Conservation (phyloP, 495 filamentous ascomycete species). For the Rostrohypoxylon terebratum region DNA sequence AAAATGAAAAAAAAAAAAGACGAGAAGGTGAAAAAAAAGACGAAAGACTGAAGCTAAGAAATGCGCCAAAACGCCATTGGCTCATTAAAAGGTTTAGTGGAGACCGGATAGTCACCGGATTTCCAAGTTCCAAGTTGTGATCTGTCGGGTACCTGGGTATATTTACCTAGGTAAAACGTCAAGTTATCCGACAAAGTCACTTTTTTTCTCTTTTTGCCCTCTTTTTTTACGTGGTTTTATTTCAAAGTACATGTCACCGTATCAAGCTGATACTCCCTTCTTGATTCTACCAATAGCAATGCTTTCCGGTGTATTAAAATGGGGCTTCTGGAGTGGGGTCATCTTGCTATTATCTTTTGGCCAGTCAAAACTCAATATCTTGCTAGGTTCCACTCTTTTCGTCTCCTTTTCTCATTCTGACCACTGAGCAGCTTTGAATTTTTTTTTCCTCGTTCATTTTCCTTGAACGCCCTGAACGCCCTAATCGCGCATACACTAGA, state of each 20-base stretch:
- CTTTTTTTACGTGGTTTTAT: not conserved
- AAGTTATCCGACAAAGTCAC: constrained; percentile 26
- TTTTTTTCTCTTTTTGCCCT: constrained; percentile 12
- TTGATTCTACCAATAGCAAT: constrained; percentile 26
- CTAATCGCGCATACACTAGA: constrained; percentile 44
- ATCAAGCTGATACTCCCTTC: constrained; percentile 13
- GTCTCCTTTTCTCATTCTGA: constrained; percentile 4
- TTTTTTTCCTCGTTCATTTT: constrained; percentile 18
- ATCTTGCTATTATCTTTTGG: not conserved
- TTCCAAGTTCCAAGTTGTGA: not conserved
- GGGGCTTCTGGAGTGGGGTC: not conserved
- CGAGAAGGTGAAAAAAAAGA: not conserved
- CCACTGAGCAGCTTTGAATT: constrained; percentile 19
- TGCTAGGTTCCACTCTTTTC: not conserved
- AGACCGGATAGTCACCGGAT: constrained; percentile 11
- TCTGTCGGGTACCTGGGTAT: constrained; percentile 11
- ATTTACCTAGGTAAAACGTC: constrained; percentile 14
- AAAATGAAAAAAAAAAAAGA: not conserved
- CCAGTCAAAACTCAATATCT: constrained; percentile 15
- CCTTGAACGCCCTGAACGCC: constrained; percentile 13
- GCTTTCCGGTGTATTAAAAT: not conserved
- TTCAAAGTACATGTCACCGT: constrained; percentile 14
- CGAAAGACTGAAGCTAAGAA: not conserved
- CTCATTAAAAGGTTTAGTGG: not conserved
- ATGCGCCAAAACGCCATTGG: not conserved